Evolutionary conservation across 805 yeast species (phyloP), one percentile per base, ranked within the genome.

Genomic region (Schwanniomyces yamadae): DNA sequence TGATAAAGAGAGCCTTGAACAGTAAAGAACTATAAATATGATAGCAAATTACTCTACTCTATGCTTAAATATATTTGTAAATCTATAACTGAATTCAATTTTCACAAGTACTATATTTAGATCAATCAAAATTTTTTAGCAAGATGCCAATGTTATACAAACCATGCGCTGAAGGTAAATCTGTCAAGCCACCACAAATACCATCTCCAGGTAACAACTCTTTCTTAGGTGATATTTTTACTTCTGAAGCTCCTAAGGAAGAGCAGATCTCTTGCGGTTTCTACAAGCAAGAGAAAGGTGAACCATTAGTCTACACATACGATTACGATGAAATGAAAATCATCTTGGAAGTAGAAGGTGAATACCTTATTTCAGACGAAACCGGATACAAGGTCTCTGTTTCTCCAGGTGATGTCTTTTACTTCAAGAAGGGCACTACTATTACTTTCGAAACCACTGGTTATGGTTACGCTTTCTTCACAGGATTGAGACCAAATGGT

Each of bases 141-240:
- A 24, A 54, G 51, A 77, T 76, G 78, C 79, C 82, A 53, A 67
- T 79, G 71, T 52, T 52, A 56, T 71, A 76, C 65, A 68, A 67
- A 49, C 75, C 82, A 57, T 55, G 66, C 21, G 71, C 66, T 32
- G 77, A 75, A 52, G 80, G 77, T 34, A 72, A 63, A 59, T 71
- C 65, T 13, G 63, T 71, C 42, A 70, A 65, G 57, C 84, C 82
- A 48, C 76, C 82, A 29, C 69, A 67, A 26, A 73, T 81, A 42
- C 78, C 82, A 39, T 69, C 82, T 37, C 80, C 81, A 59, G 82
- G 82, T 41, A 75, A 71, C 67, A 82, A 82, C 60, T 73, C 88
- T 6, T 82, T 78, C 69, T 69, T 82, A 43, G 83, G 85, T 36
- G 89, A 82, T 53, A 66, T 71, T 44, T 76, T 76, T 62, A 71